Evolutionary conservation across 1,139 yeast species (phyloP).

Genomic region (Saccharomyces hybrid): DNA sequence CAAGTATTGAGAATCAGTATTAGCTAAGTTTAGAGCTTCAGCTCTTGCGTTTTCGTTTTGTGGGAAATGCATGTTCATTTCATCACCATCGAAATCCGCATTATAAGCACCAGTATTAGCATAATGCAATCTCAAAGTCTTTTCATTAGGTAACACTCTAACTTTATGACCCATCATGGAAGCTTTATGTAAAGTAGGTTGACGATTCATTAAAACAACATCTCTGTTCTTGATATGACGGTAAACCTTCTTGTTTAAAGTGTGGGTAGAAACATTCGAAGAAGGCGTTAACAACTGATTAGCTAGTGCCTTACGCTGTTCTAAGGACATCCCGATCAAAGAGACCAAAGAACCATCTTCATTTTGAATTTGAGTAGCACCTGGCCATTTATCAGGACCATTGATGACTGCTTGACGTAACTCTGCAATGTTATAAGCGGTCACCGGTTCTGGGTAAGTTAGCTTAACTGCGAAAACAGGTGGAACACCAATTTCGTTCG

Average conservation of each 20-base stretch:
- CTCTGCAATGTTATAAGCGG: constrained; percentile 85
- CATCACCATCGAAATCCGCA: constrained; percentile 99
- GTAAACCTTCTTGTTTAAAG: constrained; percentile 82
- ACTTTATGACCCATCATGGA: constrained; percentile 99
- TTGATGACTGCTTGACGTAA: constrained; percentile 91
- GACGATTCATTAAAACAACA: constrained; percentile 97
- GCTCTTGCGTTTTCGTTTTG: constrained; percentile 97
- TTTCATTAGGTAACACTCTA: constrained; percentile 93
- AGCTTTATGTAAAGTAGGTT: constrained; percentile 97
- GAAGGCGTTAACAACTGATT: constrained; percentile 90
- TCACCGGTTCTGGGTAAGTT: constrained; percentile 97
- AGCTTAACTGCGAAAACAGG: constrained; percentile 94
- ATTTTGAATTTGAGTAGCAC: constrained; percentile 92
- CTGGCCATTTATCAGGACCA: constrained; percentile 98
- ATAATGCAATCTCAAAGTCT: constrained; percentile 91
- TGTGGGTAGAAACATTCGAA: constrained; percentile 40
- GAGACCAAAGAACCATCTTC: constrained; percentile 90
- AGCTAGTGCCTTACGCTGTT: constrained; percentile 94
- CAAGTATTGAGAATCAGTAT: constrained; percentile 92
- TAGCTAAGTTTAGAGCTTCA: constrained; percentile 90
- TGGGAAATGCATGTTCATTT: constrained; percentile 99
- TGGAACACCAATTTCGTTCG: constrained; percentile 97
- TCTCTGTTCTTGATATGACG: constrained; percentile 93
- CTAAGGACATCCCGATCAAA: constrained; percentile 79
- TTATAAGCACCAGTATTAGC: constrained; percentile 99